These are phyloP conservation scores for Lactarius pseudohatsudake DNA, from an alignment of 768 basidiomycete genomes.

Conservation along the genomic window DNA sequence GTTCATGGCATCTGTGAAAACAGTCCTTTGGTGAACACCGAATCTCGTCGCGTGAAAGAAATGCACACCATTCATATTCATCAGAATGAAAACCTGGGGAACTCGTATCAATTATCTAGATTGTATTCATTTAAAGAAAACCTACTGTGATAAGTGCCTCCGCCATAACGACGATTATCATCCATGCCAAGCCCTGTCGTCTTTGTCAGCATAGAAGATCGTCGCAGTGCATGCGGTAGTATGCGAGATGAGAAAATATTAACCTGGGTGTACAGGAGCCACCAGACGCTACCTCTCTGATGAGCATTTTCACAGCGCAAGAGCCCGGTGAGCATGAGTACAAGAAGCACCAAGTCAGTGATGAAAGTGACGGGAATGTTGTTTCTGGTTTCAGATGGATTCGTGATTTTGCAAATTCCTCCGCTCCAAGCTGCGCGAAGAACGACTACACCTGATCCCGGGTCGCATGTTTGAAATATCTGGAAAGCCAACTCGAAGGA, in stretches of 20 bases:
- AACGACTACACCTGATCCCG: too few species aligned
- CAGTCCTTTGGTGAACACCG: background rate
- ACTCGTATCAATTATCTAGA: background rate
- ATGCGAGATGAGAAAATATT: background rate
- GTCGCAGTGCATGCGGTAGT: background rate
- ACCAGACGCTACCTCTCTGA: slow-evolving; percentile 2
- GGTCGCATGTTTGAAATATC: too few species aligned
- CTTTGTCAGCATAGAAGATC: background rate
- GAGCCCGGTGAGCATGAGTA: slow-evolving; percentile 12
- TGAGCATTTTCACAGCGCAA: slow-evolving; percentile 10
- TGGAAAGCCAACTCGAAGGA: too few species aligned
- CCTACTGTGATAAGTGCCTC: slow-evolving; percentile 6
- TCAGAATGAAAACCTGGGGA: slow-evolving; percentile 2
- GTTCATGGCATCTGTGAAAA: slow-evolving; percentile 7
- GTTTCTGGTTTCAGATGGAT: background rate
- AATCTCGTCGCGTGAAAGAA: background rate
- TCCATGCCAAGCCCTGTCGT: slow-evolving; percentile 3
- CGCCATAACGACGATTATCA: slow-evolving; percentile 3
- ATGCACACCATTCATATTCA: slow-evolving; percentile 13
- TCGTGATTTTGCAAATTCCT: background rate
- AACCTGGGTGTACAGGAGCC: slow-evolving; percentile 10
- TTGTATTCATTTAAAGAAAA: background rate
- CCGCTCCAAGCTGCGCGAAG: background rate
- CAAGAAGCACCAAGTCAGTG: slow-evolving; percentile 6
- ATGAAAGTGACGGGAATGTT: background rate